These are phyloP conservation scores for Zygotorulaspora mrakii DNA, from an alignment of 1,139 yeast species.

Conservation along the genomic window DNA sequence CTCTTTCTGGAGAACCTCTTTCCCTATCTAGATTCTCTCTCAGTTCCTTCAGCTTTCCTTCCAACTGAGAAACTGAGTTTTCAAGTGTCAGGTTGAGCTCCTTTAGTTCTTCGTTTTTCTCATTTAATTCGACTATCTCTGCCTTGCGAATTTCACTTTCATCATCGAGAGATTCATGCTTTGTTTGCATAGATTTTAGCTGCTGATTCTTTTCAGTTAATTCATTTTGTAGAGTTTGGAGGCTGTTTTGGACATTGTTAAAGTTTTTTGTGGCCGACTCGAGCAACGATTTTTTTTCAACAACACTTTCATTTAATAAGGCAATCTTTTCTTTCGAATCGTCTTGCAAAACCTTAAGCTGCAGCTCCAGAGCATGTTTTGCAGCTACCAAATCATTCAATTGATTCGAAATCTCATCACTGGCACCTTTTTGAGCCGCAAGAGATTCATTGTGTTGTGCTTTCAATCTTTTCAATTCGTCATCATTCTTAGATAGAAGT, in stretches of 20 bases:
- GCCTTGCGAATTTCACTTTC: slow-evolving; percentile 30
- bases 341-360: slow-evolving; percentile 8
- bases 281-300: slow-evolving; percentile 8
- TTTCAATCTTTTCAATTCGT: slow-evolving; percentile 13
- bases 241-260: slow-evolving; percentile 15
- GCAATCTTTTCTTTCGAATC: slow-evolving; percentile 8
- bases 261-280: slow-evolving; percentile 6
- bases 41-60: slow-evolving; percentile 22
- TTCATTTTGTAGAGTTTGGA: slow-evolving; percentile 4
- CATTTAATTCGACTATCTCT: slow-evolving; percentile 27
- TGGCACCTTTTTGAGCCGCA: slow-evolving; percentile 12
- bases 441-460: slow-evolving; percentile 13
- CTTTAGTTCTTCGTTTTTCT: slow-evolving; percentile 21
- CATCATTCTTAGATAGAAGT: slow-evolving; percentile 12
- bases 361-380: slow-evolving; percentile 13
- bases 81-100: slow-evolving; percentile 23
- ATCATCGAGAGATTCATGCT: slow-evolving; percentile 28
- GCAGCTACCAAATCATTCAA: slow-evolving; percentile 13
- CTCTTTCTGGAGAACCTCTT: slow-evolving; percentile 28
- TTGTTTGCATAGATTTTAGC: slow-evolving; percentile 18
- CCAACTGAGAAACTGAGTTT: slow-evolving; percentile 19
- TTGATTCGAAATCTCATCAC: slow-evolving; percentile 16
- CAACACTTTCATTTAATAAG: slow-evolving; percentile 6
- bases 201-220: slow-evolving; percentile 15
- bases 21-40: slow-evolving; percentile 26